Evolutionary conservation across 2,329 filamentous ascomycete genomes (phyloP), one percentile per base, ranked within the genome.

Genomic region (Drechslerella coelobrocha): DNA sequence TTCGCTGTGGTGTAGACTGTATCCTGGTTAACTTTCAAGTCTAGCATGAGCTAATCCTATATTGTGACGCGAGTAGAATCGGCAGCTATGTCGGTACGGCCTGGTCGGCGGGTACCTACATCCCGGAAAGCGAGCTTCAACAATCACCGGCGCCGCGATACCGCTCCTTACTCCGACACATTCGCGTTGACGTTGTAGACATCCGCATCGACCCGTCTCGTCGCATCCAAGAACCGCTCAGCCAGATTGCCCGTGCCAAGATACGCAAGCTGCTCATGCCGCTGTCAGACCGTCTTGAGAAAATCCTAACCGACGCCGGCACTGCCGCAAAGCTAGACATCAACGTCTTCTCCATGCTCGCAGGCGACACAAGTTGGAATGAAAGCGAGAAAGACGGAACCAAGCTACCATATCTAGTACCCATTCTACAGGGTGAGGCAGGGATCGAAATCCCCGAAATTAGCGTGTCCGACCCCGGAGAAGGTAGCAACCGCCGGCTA

Each of bases 151-250:
- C 39, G 6, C 21, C 52, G 9, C 23, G 39, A 21, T 56, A 63
- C 31, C 60, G 52, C 2, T 29, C 14, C 21, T 29, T 63, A 21
- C 54, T 63, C 27, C 53, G 53, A 19, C 51, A 43, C 21, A 19
- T 63, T 2, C 31, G 41, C 43, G 21, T 63, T 14, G 60, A 63
- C 7, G 17, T 63, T n/a, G 26, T 63, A 23, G 60, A 63, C 24
- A 26, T 29, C 34, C 27, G 51, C 2, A 45, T 43, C 29, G 37
- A 52, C 12, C 39, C 55, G 0, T 47, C 31, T 43, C 48, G 41
- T 17, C n/a, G 47, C 12, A 59, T 48, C 3, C 26, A 47, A 21
- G 47, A 59, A 14, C 10, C 27, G 2, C 26, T 59, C 26, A 43
- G 41, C 4, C 17, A 26, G 0, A n/a, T 59, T 10, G 48, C 48